Percentiles rank a stretch among this genome's conserved stretches.
These are phyloP conservation scores for Monosporascus sp. DNA, from an alignment of 2,329 filamentous ascomycete species.

Conservation along the genomic window DNA sequence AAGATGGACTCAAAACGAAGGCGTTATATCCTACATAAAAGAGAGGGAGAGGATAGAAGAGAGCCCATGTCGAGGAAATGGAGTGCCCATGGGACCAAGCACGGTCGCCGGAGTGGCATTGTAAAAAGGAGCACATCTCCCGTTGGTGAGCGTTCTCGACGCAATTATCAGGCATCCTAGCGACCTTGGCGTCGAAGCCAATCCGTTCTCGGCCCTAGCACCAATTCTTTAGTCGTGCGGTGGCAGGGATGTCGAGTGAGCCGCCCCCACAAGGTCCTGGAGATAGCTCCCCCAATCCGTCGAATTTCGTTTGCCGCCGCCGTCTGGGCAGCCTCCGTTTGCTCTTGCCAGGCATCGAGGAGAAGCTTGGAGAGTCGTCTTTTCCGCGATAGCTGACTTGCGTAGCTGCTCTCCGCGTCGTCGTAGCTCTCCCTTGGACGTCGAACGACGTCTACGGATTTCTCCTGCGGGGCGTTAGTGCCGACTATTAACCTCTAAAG, in stretches of 20 bases:
- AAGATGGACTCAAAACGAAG: not conserved
- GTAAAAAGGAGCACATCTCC: not conserved
- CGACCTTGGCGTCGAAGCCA: not conserved
- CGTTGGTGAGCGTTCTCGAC: not conserved
- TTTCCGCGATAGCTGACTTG: no score
- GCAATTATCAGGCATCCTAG: not conserved
- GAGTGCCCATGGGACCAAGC: not conserved
- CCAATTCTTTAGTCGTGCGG: not conserved
- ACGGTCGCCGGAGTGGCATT: not conserved
- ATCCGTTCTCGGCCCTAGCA: not conserved
- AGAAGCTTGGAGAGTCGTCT: no score
- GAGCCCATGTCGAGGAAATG: not conserved
- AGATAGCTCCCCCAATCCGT: not conserved
- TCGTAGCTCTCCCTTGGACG: no score
- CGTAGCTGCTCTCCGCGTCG: no score
- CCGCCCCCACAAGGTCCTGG: not conserved
- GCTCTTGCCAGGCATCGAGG: no score
- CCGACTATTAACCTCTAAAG: no score
- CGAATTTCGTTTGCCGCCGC: no score
- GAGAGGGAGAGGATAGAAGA: not conserved
- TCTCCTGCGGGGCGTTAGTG: no score
- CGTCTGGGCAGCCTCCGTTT: no score
- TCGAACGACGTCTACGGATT: no score
- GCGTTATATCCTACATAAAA: not conserved
- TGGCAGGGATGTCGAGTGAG: not conserved